Evolutionary conservation across 108 stramenopile genomes (phyloP).

Genomic region (Hondaea fermentalgiana): DNA sequence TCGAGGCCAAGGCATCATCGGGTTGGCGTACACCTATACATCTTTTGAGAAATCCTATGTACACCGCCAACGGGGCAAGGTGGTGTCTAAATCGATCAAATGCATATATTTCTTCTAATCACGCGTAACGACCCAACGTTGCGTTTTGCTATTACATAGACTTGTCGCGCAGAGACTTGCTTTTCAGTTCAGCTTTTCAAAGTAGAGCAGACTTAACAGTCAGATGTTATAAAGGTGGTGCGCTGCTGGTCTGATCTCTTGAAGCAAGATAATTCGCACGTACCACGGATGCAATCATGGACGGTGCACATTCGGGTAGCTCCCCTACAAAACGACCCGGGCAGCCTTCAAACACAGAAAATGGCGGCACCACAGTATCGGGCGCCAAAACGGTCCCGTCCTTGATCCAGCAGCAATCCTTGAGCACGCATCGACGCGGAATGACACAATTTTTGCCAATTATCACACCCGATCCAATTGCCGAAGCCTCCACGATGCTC

Average conservation of each 20-base stretch:
- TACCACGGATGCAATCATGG: background rate
- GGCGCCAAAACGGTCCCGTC: background rate
- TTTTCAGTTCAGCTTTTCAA: too few species aligned
- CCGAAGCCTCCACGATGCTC: background rate
- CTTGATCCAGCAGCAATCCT: constrained; percentile 13
- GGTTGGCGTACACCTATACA: too few species aligned
- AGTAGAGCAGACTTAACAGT: too few species aligned
- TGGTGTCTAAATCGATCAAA: too few species aligned
- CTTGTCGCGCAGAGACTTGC: too few species aligned
- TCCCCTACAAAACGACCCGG: background rate
- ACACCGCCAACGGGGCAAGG: too few species aligned
- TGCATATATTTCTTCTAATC: too few species aligned
- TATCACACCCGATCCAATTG: background rate
- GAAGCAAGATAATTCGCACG: background rate
- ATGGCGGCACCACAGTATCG: background rate
- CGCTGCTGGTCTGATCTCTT: background rate
- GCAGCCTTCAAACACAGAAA: background rate
- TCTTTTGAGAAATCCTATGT: too few species aligned
- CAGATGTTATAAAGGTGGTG: background rate
- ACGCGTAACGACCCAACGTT: too few species aligned
- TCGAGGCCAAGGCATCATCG: too few species aligned
- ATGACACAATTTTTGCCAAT: background rate
- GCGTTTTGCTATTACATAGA: too few species aligned
- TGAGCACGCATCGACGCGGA: background rate
- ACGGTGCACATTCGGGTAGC: background rate